Evolutionary conservation across 2,329 filamentous ascomycete genomes (phyloP).

Genomic region (Purpureocillium takamizusanense): DNA sequence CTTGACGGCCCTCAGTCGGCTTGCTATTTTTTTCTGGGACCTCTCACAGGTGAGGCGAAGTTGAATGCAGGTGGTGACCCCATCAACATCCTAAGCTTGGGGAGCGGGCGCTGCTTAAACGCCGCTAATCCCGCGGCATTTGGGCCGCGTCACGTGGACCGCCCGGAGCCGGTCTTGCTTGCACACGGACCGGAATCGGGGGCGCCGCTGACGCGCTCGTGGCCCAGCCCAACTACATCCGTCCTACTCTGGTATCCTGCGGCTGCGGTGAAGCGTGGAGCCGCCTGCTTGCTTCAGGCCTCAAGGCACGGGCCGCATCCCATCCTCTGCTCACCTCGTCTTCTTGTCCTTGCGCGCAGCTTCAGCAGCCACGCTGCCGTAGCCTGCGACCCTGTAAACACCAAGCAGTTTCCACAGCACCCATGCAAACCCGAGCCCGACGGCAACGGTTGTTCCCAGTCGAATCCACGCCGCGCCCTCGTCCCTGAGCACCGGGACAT

Average conservation of each 20-base stretch:
- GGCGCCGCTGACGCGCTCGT: too few relatives aligned
- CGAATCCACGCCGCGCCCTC: slow-evolving; percentile 37
- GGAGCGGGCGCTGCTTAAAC: slow-evolving; percentile 1
- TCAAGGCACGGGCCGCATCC: neutral
- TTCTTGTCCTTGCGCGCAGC: slow-evolving; percentile 11
- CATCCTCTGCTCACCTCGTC: slow-evolving; percentile 6
- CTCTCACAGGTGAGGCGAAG: too few relatives aligned
- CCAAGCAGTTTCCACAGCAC: slow-evolving; percentile 49
- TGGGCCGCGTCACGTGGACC: slow-evolving; percentile 5
- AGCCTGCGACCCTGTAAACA: slow-evolving; percentile 4
- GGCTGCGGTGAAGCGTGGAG: too few relatives aligned
- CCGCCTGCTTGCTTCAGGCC: too few relatives aligned
- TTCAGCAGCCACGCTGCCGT: slow-evolving; percentile 9
- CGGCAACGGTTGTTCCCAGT: slow-evolving; percentile 47
- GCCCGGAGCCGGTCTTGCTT: neutral
- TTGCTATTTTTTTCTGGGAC: neutral
- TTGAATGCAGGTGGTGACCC: too few relatives aligned
- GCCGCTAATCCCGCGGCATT: slow-evolving; percentile 6
- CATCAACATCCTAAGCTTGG: too few relatives aligned
- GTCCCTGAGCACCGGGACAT: slow-evolving; percentile 57
- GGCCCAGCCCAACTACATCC: too few relatives aligned
- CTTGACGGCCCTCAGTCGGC: too few relatives aligned
- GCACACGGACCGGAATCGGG: neutral
- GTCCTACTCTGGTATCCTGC: too few relatives aligned
- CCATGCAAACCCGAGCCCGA: slow-evolving; percentile 61